Conservation (phyloP, 2,329 filamentous ascomycete genomes). For the Curvularia eragrostidis region DNA sequence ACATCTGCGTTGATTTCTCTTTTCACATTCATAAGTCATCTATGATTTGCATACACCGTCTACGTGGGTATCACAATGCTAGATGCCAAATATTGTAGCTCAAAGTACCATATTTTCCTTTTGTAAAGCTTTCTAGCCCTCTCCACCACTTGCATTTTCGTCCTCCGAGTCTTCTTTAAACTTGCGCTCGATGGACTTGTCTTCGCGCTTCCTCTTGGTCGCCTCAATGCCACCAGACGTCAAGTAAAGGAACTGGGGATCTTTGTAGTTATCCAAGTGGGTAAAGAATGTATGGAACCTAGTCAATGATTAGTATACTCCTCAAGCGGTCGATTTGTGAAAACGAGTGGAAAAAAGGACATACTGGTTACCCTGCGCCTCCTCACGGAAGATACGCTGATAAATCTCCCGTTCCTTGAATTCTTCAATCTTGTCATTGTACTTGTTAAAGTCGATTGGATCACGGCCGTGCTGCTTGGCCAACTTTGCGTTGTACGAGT, state of each 20-base stretch:
- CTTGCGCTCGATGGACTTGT: constrained; percentile 35
- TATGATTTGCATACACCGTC: background rate
- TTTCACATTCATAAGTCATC: background rate
- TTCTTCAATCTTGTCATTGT: constrained; percentile 77
- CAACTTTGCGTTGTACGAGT: constrained; percentile 81
- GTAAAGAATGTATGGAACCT: constrained; percentile 59
- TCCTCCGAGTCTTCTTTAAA: constrained; percentile 47
- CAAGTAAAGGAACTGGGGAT: constrained; percentile 58
- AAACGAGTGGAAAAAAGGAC: constrained; percentile 51
- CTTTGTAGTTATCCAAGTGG: constrained; percentile 59
- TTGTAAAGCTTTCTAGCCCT: constrained; percentile 26
- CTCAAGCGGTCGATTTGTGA: too few relatives aligned
- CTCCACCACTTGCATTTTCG: constrained; percentile 46
- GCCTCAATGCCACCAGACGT: constrained; percentile 57
- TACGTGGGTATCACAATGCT: background rate
- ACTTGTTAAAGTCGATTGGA: constrained; percentile 78
- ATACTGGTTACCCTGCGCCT: constrained; percentile 86
- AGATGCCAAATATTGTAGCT: background rate
- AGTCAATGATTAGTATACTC: constrained; percentile 16
- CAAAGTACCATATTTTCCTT: background rate
- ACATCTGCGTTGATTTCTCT: background rate
- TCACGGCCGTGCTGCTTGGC: constrained; percentile 68
- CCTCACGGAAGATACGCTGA: constrained; percentile 85
- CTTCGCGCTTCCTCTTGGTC: constrained; percentile 44
- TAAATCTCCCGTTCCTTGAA: constrained; percentile 97